Conservation (phyloP, 139 green algal genomes). For the Zygnema cylindricum region DNA sequence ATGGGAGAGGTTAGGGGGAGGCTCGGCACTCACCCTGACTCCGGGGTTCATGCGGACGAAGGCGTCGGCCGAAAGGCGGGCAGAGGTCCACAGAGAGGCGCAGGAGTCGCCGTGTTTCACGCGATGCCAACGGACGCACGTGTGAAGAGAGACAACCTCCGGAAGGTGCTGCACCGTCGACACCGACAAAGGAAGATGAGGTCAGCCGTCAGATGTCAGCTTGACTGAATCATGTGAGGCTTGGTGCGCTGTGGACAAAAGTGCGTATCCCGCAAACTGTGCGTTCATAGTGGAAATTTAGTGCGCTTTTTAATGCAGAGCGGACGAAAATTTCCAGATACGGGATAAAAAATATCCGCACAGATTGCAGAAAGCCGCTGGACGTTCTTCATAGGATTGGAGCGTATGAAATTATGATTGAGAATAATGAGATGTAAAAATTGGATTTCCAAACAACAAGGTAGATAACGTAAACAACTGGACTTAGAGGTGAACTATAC, state of each 20-base stretch:
- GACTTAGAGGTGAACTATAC: too few relatives aligned
- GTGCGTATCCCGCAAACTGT: not conserved
- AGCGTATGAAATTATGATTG: too few relatives aligned
- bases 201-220: too few relatives aligned
- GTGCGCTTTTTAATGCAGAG: not conserved
- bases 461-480: too few relatives aligned
- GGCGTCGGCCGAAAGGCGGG: not conserved
- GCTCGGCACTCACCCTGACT: conserved; percentile 18
- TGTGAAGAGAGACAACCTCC: not conserved
- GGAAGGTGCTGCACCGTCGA: not conserved
- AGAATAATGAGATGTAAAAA: too few relatives aligned
- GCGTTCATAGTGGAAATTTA: not conserved
- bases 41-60: conserved; percentile 37
- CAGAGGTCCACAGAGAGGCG: conserved; percentile 30
- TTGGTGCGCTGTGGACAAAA: not conserved
- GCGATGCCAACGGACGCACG: conserved; percentile 15
- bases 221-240: too few relatives aligned
- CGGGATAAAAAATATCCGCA: too few relatives aligned
- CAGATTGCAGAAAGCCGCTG: too few relatives aligned
- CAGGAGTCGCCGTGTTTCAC: conserved; percentile 35
- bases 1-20: too few relatives aligned
- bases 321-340: too few relatives aligned
- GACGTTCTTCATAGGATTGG: too few relatives aligned
- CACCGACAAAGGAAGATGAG: not conserved
- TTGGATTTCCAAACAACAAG: too few relatives aligned